Evolutionary conservation across 2,329 filamentous ascomycete genomes (phyloP), one percentile per base, ranked within the genome.

Genomic region (Claviceps digitariae): DNA sequence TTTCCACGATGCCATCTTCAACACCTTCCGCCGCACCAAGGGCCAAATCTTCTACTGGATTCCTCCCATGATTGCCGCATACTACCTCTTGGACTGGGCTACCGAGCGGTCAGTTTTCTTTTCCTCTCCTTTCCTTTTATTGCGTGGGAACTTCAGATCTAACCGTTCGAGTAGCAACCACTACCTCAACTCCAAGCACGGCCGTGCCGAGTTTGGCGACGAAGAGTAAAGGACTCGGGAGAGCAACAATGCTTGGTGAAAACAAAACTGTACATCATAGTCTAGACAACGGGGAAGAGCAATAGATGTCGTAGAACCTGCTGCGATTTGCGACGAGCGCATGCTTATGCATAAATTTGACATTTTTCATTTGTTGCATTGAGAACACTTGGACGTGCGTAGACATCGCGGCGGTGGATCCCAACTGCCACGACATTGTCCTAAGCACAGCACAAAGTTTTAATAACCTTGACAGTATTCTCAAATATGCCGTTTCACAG

Each of bases 41-140:
- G 72, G 78, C 62, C 93, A 97, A 78, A 82, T 95, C 62, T 82
- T 97, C 62, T 98, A 90, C 80, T 83, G 90, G 72, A 79, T 84
- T 27, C 87, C 93, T 56, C 86, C 90, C 41, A 74, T 95, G 62
- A 64, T 93, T 59, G 70, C 77, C 61, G 90, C 80, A 61, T 98
- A 97, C 76, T 82, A 83, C 67, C 67, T 82, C 60, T 87, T 97
- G 84, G 74, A 86, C 68, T 98, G 93, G 93, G 91, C 93, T 60
- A 84, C 81, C 65, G 84, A 95, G 74, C 82, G 83, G 93, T 97
- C 80, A 63, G 83, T 73, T 9, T 29, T 29, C 12, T 27, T 27
- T 45, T 45, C 5, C 12, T 10, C 21, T 45, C 5, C 4, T 21
- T 10, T 8, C 10, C 3, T 8, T 4, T 17, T n/a, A 5, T 4